Evolutionary conservation across 805 yeast species (phyloP), one percentile per base, ranked within the genome.

Genomic region (Suhomyces emberorum): DNA sequence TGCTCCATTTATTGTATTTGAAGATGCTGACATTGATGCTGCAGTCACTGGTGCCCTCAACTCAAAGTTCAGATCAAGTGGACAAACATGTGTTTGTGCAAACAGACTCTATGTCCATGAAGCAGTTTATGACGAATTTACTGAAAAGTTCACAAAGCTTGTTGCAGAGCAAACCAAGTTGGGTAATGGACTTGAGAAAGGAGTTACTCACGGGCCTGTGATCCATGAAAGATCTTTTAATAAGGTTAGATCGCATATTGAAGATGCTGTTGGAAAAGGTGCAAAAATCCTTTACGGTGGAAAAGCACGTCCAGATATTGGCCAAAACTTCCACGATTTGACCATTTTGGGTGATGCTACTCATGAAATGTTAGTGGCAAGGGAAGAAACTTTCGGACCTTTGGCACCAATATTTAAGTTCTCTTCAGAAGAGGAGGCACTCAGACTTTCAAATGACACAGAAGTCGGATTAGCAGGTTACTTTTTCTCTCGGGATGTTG

Each of bases 301-400:
- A 22, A 51, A 64, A 3, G 55, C 60, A 11, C 70, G 76, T 20
- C 55, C 72, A 3, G 75, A 74, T 17, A 49, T 83, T 12, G 91
- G 91, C 4, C 74, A 71, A 28, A 66, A 66, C 51, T 85, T 79
- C 67, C 85, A 72, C 52, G 80, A 77, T 18, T 79, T 85, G 38
- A 85, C 95, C 0, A 69, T 85, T 10, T 55, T 85, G 34, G 68
- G 75, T n/a, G 74, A 76, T 41, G 83, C 78, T 31, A 75, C 79
- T 32, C 55, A 63, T 2, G 69, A 67, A 15, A 83, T 84, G 77
- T 44, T 56, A 28, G 75, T 84, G 22, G 68, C 73, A 47, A 46
- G 57, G n/a, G 88, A 83, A 48, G 95, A 85, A 57, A 83, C 89
- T 2, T 85, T 85, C 56, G 95, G 93, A 2, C 95, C 95, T 2